A percentile compares a stretch with the other conserved stretches of the same genome.
Conservation (phyloP, 202 grass and related monocot species). For the Eragrostis tef region DNA sequence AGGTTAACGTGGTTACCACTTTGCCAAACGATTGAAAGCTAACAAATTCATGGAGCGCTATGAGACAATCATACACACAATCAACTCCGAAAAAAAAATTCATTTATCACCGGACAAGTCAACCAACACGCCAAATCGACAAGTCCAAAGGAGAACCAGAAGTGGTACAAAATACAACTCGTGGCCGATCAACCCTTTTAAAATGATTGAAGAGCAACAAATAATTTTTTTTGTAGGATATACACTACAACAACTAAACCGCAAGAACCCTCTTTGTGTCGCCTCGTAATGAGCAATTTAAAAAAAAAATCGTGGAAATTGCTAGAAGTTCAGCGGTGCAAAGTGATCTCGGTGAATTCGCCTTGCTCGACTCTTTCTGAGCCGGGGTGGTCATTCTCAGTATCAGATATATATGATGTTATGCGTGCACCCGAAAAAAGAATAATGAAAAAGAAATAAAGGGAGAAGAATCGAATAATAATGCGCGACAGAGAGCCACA, state of each 20-base stretch:
- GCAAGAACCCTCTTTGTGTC: background rate
- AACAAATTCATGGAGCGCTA: background rate
- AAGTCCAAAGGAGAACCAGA: too few relatives aligned
- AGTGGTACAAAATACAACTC: slow-evolving; percentile 5
- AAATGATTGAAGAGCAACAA: background rate
- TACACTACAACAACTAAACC: too few relatives aligned
- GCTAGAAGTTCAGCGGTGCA: too few relatives aligned
- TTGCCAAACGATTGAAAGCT: background rate
- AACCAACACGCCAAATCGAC: too few relatives aligned
- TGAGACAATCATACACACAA: background rate
- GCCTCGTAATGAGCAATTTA: background rate
- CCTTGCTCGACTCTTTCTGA: background rate
- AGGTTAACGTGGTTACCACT: background rate
- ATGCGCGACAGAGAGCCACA: slow-evolving; percentile 35
- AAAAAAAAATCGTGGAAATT: background rate
- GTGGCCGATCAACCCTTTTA: background rate
- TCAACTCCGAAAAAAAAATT: background rate
- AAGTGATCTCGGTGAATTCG: background rate
- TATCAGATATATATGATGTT: slow-evolving; percentile 4
- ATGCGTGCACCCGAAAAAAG: background rate
- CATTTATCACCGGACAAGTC: background rate
- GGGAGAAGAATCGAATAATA: slow-evolving; percentile 17
- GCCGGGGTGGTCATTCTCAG: background rate
- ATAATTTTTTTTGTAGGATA: background rate
- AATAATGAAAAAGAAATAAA: background rate